phyloP scores from a whole-genome alignment of 495 filamentous ascomycete genomes.

The Filosporella fistucella region DNA sequence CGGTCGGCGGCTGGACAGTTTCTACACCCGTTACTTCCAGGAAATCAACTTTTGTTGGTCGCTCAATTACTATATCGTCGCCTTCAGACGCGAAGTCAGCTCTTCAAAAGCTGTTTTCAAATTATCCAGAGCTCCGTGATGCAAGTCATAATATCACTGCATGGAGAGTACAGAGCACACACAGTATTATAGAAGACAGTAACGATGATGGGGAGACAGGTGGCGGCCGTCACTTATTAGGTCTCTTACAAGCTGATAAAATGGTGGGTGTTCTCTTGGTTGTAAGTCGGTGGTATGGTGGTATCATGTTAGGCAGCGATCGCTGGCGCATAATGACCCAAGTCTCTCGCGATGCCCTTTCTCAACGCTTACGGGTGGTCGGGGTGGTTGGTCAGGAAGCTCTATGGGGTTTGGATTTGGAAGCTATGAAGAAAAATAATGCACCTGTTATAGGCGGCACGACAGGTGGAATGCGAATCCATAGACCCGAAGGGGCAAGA shows the following conservation, averaged over 20 bases:
- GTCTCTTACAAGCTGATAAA: conserved; percentile 75
- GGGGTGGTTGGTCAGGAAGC: conserved; percentile 43
- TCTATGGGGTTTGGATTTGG: conserved; percentile 77
- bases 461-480: conserved; percentile 48
- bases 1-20: conserved; percentile 26
- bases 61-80: conserved; percentile 34
- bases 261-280: conserved; percentile 82
- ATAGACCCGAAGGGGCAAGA: conserved; percentile 58
- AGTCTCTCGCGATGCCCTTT: conserved; percentile 39
- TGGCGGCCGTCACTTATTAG: conserved; percentile 73
- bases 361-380: conserved; percentile 37
- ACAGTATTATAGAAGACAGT: conserved; percentile 64
- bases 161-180: conserved; percentile 32
- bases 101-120: conserved; percentile 34
- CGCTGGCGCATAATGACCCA: conserved; percentile 56
- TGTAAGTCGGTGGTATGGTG: conserved; percentile 91
- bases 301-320: conserved; percentile 79
- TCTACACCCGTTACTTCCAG: conserved; percentile 39
- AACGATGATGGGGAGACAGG: conserved; percentile 94
- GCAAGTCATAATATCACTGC: conserved; percentile 53
- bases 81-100: conserved; percentile 29
- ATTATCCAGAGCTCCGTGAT: conserved; percentile 34
- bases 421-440: conserved; percentile 46
- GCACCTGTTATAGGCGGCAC: conserved; percentile 30
- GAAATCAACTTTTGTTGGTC: conserved; percentile 46